A percentile compares a stretch with the other conserved stretches of the same genome.
These are phyloP conservation scores for Brassica carinata DNA, from an alignment of 345 rosid species.

Conservation along the genomic window DNA sequence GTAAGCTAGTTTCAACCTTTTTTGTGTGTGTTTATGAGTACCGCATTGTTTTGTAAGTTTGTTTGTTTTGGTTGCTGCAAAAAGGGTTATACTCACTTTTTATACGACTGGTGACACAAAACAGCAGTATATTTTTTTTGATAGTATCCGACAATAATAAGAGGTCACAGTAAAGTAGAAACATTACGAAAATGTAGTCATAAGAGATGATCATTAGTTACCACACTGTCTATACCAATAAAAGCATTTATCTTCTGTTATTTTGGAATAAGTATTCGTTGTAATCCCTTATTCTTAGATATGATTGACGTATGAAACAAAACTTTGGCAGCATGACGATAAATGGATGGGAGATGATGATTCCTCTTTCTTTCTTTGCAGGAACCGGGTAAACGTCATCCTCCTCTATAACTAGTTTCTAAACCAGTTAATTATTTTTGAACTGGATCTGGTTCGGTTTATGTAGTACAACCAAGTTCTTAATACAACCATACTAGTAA, in stretches of 20 bases:
- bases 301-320: neutral
- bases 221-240: neutral
- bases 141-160: neutral
- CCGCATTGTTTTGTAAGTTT: neutral
- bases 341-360: constrained; percentile 93
- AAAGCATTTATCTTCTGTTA: neutral
- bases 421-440: too few species aligned
- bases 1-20: constrained; percentile 37
- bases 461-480: too few species aligned
- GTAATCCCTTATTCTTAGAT: neutral
- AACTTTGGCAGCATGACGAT: constrained; percentile 69
- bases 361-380: constrained; percentile 86
- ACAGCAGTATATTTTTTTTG: neutral
- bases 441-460: too few species aligned
- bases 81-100: neutral
- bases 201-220: neutral
- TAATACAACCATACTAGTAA: too few species aligned
- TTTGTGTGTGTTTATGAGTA: neutral
- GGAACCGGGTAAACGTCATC: constrained; percentile 62
- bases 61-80: constrained; percentile 4
- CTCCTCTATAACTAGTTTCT: neutral
- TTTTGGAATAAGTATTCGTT: neutral
- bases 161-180: neutral
- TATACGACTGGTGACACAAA: neutral
- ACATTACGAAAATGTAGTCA: neutral